A percentile compares a stretch with the other conserved stretches of the same genome.
Evolutionary conservation across 1,284 basidiomycete species (phyloP).

Genomic region (Austroboletus niveus): DNA sequence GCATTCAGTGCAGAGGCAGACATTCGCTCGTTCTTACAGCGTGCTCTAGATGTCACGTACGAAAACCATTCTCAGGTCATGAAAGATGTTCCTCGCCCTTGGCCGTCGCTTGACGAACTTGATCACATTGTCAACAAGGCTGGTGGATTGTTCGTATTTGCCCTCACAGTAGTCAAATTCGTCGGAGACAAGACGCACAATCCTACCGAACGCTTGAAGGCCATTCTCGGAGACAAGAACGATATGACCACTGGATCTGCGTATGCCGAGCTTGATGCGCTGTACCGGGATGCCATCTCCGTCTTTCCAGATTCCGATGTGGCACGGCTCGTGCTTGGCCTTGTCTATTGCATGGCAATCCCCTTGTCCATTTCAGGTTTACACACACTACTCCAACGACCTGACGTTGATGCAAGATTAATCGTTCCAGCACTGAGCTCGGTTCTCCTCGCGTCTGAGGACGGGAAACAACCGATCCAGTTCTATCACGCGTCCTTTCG

Average conservation of each 20-base stretch:
- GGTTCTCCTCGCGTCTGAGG: slow-evolving; percentile 19
- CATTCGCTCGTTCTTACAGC: slow-evolving; percentile 19
- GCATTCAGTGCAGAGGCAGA: slow-evolving; percentile 18
- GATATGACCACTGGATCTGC: slow-evolving; percentile 5
- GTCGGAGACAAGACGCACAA: slow-evolving; percentile 11
- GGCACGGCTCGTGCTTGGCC: slow-evolving; percentile 17
- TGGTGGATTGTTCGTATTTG: slow-evolving; percentile 28
- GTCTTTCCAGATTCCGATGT: slow-evolving; percentile 15
- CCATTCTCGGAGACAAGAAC: slow-evolving; percentile 13
- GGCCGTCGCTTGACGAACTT: slow-evolving; percentile 23
- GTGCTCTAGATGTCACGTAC: slow-evolving; percentile 9
- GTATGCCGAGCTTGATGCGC: slow-evolving; percentile 20
- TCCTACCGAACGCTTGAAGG: slow-evolving; percentile 14
- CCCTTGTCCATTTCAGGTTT: slow-evolving; percentile 18
- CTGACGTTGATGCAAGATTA: slow-evolving; percentile 17
- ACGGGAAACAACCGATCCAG: slow-evolving; percentile 17
- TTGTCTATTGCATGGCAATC: slow-evolving; percentile 16
- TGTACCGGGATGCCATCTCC: slow-evolving; percentile 23
- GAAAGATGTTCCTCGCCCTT: slow-evolving; percentile 17
- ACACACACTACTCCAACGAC: slow-evolving; percentile 13
- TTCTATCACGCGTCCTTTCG: slow-evolving; percentile 27
- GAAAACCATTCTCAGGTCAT: slow-evolving; percentile 20
- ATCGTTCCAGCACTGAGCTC: slow-evolving; percentile 20
- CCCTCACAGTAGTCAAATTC: slow-evolving; percentile 23
- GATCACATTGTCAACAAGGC: slow-evolving; percentile 21